These are phyloP conservation scores for Nitzschia inconspicua DNA, from an alignment of 108 stramenopile genomes.

Conservation along the genomic window DNA sequence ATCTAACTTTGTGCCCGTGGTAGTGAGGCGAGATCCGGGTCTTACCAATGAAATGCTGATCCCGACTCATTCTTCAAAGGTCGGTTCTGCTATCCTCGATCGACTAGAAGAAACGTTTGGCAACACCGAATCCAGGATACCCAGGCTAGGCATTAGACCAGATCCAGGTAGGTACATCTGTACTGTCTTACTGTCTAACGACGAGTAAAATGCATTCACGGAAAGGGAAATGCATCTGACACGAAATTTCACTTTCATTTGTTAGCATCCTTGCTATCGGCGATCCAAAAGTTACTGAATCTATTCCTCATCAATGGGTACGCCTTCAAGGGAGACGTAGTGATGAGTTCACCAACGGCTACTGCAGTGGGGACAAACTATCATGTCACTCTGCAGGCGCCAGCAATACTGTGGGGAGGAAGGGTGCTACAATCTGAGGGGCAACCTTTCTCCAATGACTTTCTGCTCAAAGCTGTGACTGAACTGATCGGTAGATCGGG, in stretches of 20 bases:
- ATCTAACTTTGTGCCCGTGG: constrained; percentile 52
- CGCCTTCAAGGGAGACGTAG: constrained; percentile 62
- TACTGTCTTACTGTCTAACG: no score
- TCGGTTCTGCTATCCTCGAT: constrained; percentile 61
- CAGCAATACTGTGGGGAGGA: constrained; percentile 80
- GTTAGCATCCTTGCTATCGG: constrained; percentile 20
- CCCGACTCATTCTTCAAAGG: constrained; percentile 41
- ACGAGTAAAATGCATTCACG: no score
- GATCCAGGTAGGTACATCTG: constrained; percentile 23
- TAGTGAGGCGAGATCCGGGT: constrained; percentile 65
- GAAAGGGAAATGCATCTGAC: no score
- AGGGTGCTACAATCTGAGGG: constrained; percentile 43
- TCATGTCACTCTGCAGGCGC: constrained; percentile 47
- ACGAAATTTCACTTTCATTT: no score
- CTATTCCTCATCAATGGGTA: constrained; percentile 76
- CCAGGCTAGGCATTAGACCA: constrained; percentile 53
- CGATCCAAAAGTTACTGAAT: constrained; percentile 61
- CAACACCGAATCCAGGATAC: constrained; percentile 50
- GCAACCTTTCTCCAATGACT: constrained; percentile 23
- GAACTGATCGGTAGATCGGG: constrained; percentile 51
- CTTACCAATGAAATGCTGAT: constrained; percentile 45
- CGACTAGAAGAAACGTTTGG: constrained; percentile 61
- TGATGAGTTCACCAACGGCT: constrained; percentile 3
- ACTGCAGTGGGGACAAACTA: constrained; percentile 43
- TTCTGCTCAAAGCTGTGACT: constrained; percentile 44